phyloP scores from a whole-genome alignment of 1,284 basidiomycete species.

The Sanghuangporus weigelae region DNA sequence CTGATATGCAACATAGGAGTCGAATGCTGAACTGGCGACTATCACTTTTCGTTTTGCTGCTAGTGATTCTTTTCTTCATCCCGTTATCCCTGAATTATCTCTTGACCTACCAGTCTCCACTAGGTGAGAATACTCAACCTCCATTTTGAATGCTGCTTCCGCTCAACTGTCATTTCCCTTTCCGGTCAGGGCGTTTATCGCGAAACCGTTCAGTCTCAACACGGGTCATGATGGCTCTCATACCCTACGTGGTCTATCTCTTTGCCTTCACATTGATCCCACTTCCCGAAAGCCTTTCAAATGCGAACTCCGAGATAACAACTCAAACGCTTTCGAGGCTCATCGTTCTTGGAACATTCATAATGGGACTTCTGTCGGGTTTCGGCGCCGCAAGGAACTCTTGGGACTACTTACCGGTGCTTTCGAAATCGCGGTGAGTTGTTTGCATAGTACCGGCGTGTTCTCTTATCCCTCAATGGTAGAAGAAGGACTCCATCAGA shows the following conservation, averaged over 20 bases:
- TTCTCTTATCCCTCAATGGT: constrained; percentile 18
- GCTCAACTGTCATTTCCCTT: background rate
- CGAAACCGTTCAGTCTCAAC: constrained; percentile 28
- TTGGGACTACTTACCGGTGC: constrained; percentile 41
- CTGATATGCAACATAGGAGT: constrained; percentile 33
- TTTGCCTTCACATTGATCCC: constrained; percentile 61
- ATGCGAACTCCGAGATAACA: constrained; percentile 33
- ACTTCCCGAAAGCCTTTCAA: constrained; percentile 45
- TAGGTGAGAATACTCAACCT: constrained; percentile 2
- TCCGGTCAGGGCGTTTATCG: constrained; percentile 22
- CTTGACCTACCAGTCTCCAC: constrained; percentile 34
- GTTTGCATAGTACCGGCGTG: constrained; percentile 5
- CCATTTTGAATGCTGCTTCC: background rate
- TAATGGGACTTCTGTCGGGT: constrained; percentile 68
- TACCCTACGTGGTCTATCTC: constrained; percentile 52
- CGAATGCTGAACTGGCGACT: constrained; percentile 59
- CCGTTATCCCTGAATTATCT: constrained; percentile 59
- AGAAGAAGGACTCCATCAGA: constrained; percentile 18
- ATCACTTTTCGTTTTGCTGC: constrained; percentile 53
- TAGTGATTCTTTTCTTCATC: constrained; percentile 52
- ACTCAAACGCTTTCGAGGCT: constrained; percentile 50
- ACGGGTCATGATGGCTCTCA: constrained; percentile 38
- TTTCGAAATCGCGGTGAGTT: constrained; percentile 21
- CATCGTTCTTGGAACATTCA: constrained; percentile 68
- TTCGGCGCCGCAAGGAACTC: constrained; percentile 67